Base-by-base conservation (phyloP, 305 asterid genomes). In the Fraxinus albicans region DNA sequence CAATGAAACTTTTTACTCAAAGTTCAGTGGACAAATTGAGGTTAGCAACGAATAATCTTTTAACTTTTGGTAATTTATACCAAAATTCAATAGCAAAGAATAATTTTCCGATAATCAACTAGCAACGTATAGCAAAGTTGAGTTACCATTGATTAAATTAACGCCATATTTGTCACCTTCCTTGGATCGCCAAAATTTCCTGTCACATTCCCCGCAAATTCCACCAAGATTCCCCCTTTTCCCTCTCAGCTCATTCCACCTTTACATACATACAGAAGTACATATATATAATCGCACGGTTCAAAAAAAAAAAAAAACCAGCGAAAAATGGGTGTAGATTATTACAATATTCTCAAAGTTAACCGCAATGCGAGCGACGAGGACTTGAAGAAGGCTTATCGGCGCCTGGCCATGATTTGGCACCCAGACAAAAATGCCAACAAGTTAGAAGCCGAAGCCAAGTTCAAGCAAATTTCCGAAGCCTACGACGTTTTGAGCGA, bases 401-500 rank as follows among this genome's bases (percentile, higher is more conserved):
- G 98, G 47, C 89, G 98, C 1, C 81, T 94, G 50, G 98, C 98
- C 34, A 93, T 94, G 99, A 96, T 96, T 42, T 96, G 99, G 98
- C 99, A 96, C 79, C 98, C 99, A 5, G 99, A 96, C 87, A 96
- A 96, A 90, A 96, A 96, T 75, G 80, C 72, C 83, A 93, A 90
- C 85, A 94, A 94, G 83, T 87, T 80, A 4, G 98, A 96, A 84
- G 89, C 99, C 3, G 99, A 96, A 84, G 91, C 97, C 76, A 96
- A 96, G 79, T 94, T 96, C 93, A 96, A 96, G 90, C 98, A 90
- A 83, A 91, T 96, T 60, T 96, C 98, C 6, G 99, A 96, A 76
- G 99, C 99, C 2, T 96, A 96, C 82, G 99, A 96, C 44, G 99
- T 94, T 8, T 83, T 96, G n/a, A 96, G 99, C 89, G 99, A 96